These are phyloP conservation scores for Thermoascus crustaceus DNA, from an alignment of 2,329 filamentous ascomycete genomes.

Conservation along the genomic window DNA sequence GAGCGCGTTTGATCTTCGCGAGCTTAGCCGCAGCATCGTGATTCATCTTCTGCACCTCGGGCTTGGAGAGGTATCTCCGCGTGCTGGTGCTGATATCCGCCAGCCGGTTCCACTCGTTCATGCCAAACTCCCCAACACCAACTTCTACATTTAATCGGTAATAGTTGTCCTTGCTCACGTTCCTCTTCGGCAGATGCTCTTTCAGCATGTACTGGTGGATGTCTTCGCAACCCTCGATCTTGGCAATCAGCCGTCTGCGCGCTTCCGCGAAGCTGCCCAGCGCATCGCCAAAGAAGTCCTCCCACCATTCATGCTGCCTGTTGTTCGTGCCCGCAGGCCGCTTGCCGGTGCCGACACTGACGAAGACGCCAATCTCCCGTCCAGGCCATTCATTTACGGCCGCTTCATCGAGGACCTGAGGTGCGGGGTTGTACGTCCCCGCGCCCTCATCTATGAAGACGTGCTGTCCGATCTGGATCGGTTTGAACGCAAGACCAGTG, in stretches of 20 bases:
- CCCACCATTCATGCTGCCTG: constrained; percentile 74
- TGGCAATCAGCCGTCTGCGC: constrained; percentile 69
- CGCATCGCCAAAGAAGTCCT: constrained; percentile 63
- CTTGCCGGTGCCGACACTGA: constrained; percentile 92
- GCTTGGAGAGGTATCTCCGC: constrained; percentile 67
- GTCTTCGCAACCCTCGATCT: constrained; percentile 91
- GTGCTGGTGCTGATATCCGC: constrained; percentile 92
- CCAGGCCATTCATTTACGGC: constrained; percentile 91
- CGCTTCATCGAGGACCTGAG: constrained; percentile 80
- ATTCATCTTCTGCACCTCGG: constrained; percentile 68
- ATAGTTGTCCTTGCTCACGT: constrained; percentile 83
- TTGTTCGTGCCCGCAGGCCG: constrained; percentile 64
- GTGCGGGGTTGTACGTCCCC: constrained; percentile 86
- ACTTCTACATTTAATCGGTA: constrained; percentile 95
- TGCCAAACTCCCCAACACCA: constrained; percentile 91
- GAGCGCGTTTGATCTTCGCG: constrained; percentile 72
- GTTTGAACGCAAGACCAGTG: constrained; percentile 89
- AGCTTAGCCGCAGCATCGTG: constrained; percentile 69
- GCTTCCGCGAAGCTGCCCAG: constrained; percentile 90
- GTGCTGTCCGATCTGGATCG: constrained; percentile 86
- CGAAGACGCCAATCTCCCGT: constrained; percentile 80
- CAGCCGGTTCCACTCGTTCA: constrained; percentile 97
- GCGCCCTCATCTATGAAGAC: constrained; percentile 88
- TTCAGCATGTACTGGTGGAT: constrained; percentile 81
- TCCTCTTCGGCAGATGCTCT: constrained; percentile 66